Percentiles rank a stretch among this genome's conserved stretches.
phyloP scores from a whole-genome alignment of 176 grass and related monocot genomes.

The Melocanna baccifera region DNA sequence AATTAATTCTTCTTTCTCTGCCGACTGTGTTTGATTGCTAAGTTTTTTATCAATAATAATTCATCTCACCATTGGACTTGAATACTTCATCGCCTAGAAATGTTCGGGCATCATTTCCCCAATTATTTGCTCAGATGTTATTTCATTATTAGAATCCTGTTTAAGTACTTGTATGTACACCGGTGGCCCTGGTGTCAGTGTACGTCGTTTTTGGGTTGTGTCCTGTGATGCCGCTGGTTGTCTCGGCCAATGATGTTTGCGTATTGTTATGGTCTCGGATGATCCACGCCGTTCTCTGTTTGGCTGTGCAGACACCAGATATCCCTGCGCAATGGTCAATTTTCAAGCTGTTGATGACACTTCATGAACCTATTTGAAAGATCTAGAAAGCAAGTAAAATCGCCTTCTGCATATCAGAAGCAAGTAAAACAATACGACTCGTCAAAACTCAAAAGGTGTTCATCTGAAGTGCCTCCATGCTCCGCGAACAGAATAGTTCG shows the following conservation, averaged over 20 bases:
- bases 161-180: neutral
- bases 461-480: neutral
- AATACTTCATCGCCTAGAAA: too few species aligned
- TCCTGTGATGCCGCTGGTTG: neutral
- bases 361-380: neutral
- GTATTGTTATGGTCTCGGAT: neutral
- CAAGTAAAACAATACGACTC: neutral
- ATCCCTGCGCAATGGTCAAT: neutral
- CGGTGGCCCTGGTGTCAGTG: neutral
- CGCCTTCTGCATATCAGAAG: neutral
- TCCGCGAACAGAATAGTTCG: too few species aligned
- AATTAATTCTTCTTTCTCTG: neutral
- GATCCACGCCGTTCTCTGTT: neutral
- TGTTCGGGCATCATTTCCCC: too few species aligned
- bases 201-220: neutral
- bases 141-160: too few species aligned
- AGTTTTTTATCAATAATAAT: conserved; percentile 13
- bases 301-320: neutral
- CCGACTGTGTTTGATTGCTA: neutral
- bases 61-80: neutral
- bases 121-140: too few species aligned
- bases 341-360: neutral
- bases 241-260: neutral
- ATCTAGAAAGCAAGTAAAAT: neutral
- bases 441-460: neutral